Base-by-base conservation (phyloP, 73 alveolate species). In the Durusdinium trenchii region DNA sequence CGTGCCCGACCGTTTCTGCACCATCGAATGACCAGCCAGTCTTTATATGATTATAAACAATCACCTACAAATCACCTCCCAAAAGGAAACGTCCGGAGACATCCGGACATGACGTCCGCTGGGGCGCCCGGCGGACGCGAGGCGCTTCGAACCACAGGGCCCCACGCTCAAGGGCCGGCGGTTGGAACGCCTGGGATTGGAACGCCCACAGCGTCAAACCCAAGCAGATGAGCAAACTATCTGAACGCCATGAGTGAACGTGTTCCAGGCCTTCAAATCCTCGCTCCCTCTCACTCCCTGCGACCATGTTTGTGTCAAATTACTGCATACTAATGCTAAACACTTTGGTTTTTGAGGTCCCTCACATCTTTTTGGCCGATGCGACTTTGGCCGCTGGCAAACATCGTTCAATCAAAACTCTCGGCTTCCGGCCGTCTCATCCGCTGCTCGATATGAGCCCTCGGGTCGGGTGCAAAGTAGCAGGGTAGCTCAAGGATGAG, bases 391-490 rank as follows among this genome's bases (percentile, higher is more conserved):
- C 36, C 62, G 52, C 14, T 42, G 10, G 12, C 61, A 4, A 43
- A 10, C 7, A 43, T 45, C 46, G 12, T 18, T 23, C 64, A 43
- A 12, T 1, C 50, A 0, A 9, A 45, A 47, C 67, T 30, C 78
- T 43, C 43, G 82, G 75, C 54, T 9, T n/a, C 45, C 5, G 14
- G 85, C 98, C 71, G 98, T 30, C 98, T 48, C 98, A 91, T 91
- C 48, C 85, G 76, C 78, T 73, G 46, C 98, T 91, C 98, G 38
- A 91, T 91, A 35, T 91, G 89, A n/a, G 98, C 87, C 98, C 94
- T 83, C 32, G 81, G 81, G 36, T 14, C 3, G 18, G 73, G 30
- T 2, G 69, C 32, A 23, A 23, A 23, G n/a, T 23, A 23, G n/a
- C 73, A 60, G 18, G n/a, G 30, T 23, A 60, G 30, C 73, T 23